These are phyloP conservation scores for Pleurotus djamor DNA, from an alignment of 768 basidiomycete species.

Conservation along the genomic window DNA sequence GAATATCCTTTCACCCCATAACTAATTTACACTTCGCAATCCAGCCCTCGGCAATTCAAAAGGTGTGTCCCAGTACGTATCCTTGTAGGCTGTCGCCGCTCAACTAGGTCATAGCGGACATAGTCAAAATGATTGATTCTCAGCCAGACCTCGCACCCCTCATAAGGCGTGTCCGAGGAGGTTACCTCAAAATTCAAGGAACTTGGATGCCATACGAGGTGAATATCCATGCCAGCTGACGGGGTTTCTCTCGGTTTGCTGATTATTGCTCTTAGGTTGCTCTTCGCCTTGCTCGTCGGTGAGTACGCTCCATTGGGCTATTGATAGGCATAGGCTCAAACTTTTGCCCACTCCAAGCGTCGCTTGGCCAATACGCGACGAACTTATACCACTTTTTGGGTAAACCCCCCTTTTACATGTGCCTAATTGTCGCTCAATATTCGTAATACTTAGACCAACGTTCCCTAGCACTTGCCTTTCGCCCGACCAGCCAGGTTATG, in stretches of 20 bases:
- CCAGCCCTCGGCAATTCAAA: constrained; percentile 86
- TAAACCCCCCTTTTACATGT: constrained; percentile 22
- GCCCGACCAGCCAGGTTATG: constrained; percentile 85
- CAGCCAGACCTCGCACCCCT: constrained; percentile 84
- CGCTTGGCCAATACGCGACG: constrained; percentile 85
- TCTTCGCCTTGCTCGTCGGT: constrained; percentile 78
- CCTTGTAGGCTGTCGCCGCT: constrained; percentile 14
- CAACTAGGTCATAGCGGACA: constrained; percentile 60
- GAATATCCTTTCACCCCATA: not conserved
- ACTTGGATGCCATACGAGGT: constrained; percentile 95
- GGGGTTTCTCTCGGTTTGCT: constrained; percentile 9
- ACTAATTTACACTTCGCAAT: constrained; percentile 7
- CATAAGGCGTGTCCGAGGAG: constrained; percentile 82
- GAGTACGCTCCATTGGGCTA: constrained; percentile 21
- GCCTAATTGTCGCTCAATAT: constrained; percentile 11
- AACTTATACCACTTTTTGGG: constrained; percentile 89
- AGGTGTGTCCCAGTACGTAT: constrained; percentile 41
- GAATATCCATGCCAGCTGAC: constrained; percentile 16
- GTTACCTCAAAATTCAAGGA: constrained; percentile 90
- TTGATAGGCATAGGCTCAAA: constrained; percentile 14
- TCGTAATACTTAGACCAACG: constrained; percentile 54
- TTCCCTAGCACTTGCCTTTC: constrained; percentile 83
- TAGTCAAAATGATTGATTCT: constrained; percentile 90
- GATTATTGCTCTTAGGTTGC: constrained; percentile 54
- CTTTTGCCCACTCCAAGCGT: constrained; percentile 50